Evolutionary conservation across 2,329 filamentous ascomycete species (phyloP).

Genomic region (Stagonosporopsis cucurbitacearum): DNA sequence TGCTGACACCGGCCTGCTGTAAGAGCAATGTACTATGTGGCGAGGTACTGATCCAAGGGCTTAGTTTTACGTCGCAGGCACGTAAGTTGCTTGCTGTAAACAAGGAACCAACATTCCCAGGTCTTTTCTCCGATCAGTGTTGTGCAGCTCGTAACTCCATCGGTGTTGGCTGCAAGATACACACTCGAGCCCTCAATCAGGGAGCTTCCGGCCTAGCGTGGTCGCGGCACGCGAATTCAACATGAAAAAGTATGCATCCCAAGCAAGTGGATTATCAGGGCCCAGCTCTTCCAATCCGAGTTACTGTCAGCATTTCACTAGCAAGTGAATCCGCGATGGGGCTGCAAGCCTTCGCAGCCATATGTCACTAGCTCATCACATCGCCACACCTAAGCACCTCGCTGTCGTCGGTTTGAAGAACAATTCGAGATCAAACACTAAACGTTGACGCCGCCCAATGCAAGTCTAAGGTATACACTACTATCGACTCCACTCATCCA

Average conservation of each 20-base stretch:
- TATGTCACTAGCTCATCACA: neutral
- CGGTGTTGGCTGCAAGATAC: neutral
- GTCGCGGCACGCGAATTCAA: neutral
- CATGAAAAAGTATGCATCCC: neutral
- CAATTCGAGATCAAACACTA: neutral
- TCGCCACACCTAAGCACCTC: neutral
- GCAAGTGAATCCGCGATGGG: neutral
- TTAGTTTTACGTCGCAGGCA: neutral
- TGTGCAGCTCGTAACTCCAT: neutral
- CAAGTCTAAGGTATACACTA: slow-evolving; percentile 27
- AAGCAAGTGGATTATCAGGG: neutral
- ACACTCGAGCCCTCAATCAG: neutral
- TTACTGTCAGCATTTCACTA: neutral
- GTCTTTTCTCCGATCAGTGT: neutral
- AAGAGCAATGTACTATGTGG: neutral
- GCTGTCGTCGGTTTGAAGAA: neutral
- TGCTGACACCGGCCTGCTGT: neutral
- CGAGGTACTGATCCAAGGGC: neutral
- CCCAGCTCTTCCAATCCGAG: neutral
- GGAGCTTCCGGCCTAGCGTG: neutral
- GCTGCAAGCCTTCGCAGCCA: neutral
- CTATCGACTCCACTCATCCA: too few relatives aligned
- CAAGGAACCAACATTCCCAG: neutral
- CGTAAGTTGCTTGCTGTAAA: neutral
- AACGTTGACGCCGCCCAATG: slow-evolving; percentile 9